Base-by-base conservation (phyloP, 345 rosid genomes). In the Durio zibethinus region DNA sequence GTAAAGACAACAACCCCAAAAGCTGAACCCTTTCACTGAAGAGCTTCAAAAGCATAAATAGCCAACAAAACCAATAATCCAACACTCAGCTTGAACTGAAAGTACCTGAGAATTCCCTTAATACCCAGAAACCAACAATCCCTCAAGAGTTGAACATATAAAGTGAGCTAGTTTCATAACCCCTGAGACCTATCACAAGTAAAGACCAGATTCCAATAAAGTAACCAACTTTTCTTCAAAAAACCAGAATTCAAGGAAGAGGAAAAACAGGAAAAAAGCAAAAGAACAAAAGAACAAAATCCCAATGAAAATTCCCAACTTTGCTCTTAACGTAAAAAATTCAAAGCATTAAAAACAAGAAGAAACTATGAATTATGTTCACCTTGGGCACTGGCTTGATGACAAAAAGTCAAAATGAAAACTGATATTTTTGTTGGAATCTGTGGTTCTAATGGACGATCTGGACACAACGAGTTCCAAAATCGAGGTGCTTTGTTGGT, bases 201-300 rank as follows among this genome's bases (percentile, higher is more conserved):
- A 16, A 43, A 69, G 83, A 80, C 77, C 87, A 64, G 84, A 77
- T 70, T 76, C 77, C 84, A 82, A 85, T 79, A 86, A 89, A 88
- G 92, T 81, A 66, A 77, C 52, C 57, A 62, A 77, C 83, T 82
- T 84, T 83, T 20, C 73, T 42, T 35, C 66, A 57, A 81, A 82
- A 68, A 64, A 78, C 83, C 83, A 45, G 81, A 74, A 83, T 82
- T 84, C 73, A 82, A 84, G 80, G 86, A 61, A 79, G 78, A 80
- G 73, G 1, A 31, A 31, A 77, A 71, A 59, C 76, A 74, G 65
- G 73, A 78, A 60, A 79, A 73, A 77, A 54, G 56, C 7, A 0
- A 15, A 50, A n/a, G n/a, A n/a, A n/a, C n/a, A n/a, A n/a, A n/a
- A 65, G 43, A 77, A 59, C 73, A 54, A 73, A 77, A 72, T 23